These are phyloP conservation scores for Ascochyta rabiei DNA, from an alignment of 2,329 filamentous ascomycete genomes.

Conservation along the genomic window DNA sequence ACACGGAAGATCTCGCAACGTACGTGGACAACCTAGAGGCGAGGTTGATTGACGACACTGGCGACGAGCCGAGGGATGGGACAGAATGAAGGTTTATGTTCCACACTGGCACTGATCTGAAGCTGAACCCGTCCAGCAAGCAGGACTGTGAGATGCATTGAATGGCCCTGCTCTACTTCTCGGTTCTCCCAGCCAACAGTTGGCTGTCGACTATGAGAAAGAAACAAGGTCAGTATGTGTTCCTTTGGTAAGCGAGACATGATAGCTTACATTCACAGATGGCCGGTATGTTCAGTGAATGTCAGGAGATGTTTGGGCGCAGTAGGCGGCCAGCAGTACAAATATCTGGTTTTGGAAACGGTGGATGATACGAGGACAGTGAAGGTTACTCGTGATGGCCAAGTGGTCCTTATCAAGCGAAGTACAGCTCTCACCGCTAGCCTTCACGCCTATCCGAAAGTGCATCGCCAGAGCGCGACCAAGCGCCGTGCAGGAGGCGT, in stretches of 20 bases:
- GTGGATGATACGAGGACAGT: not conserved
- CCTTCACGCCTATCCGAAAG: slow-evolving; percentile 32
- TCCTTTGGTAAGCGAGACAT: slow-evolving; percentile 5
- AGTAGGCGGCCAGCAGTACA: not conserved
- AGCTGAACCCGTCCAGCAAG: slow-evolving; percentile 32
- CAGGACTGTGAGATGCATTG: slow-evolving; percentile 29
- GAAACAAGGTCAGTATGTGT: slow-evolving; percentile 29
- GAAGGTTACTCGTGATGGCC: not conserved
- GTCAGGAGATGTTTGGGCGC: not conserved
- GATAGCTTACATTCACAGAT: slow-evolving; percentile 2
- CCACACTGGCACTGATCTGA: slow-evolving; percentile 19
- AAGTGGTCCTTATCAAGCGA: slow-evolving; percentile 26
- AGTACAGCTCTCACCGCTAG: slow-evolving; percentile 28
- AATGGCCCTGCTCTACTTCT: slow-evolving; percentile 25
- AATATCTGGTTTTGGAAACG: not conserved
- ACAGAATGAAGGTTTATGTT: slow-evolving; percentile 17
- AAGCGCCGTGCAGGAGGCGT: slow-evolving; percentile 38
- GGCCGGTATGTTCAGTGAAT: not conserved
- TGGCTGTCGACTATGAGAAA: slow-evolving; percentile 20
- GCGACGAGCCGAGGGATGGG: not conserved
- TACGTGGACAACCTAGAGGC: slow-evolving; percentile 20
- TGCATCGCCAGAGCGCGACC: slow-evolving; percentile 40
- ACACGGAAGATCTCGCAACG: slow-evolving; percentile 1
- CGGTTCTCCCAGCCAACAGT: slow-evolving; percentile 18
- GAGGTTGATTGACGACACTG: not conserved